phyloP scores from a whole-genome alignment of 805 yeast genomes.

The Schwanniomyces polymorphus region DNA sequence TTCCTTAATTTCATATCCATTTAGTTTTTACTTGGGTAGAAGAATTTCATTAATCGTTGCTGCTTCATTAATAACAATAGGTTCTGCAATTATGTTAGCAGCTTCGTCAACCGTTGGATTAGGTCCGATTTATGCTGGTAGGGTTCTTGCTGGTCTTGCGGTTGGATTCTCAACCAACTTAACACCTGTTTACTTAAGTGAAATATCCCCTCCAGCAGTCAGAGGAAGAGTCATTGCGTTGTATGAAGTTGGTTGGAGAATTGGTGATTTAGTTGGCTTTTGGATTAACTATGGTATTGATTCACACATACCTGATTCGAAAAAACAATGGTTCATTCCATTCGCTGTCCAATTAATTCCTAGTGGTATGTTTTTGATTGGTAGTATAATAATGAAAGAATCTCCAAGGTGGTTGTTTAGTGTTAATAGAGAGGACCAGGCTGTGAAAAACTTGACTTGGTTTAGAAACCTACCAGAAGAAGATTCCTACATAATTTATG shows the following conservation, averaged over 20 bases:
- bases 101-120: constrained; percentile 24
- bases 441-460: constrained; percentile 18
- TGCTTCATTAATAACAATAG: constrained; percentile 30
- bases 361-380: constrained; percentile 33
- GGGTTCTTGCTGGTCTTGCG: constrained; percentile 36
- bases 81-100: constrained; percentile 38
- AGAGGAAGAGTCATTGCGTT: constrained; percentile 32
- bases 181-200: constrained; percentile 36
- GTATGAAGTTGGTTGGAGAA: constrained; percentile 42
- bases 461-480: constrained; percentile 32
- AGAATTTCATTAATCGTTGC: constrained; percentile 30
- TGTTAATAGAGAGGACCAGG: constrained; percentile 31
- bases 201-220: constrained; percentile 35
- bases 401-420: constrained; percentile 48
- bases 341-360: constrained; percentile 41
- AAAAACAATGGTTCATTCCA: constrained; percentile 39
- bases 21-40: constrained; percentile 33
- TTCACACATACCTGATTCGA: constrained; percentile 20
- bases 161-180: constrained; percentile 37
- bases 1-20: constrained; percentile 36
- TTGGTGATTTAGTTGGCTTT: constrained; percentile 40
- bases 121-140: constrained; percentile 37
- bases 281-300: constrained; percentile 37
- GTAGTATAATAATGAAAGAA: constrained; percentile 32
- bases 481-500: constrained; percentile 36